Conservation (phyloP, 2,329 filamentous ascomycete species). For the Meredithiella fracta region DNA sequence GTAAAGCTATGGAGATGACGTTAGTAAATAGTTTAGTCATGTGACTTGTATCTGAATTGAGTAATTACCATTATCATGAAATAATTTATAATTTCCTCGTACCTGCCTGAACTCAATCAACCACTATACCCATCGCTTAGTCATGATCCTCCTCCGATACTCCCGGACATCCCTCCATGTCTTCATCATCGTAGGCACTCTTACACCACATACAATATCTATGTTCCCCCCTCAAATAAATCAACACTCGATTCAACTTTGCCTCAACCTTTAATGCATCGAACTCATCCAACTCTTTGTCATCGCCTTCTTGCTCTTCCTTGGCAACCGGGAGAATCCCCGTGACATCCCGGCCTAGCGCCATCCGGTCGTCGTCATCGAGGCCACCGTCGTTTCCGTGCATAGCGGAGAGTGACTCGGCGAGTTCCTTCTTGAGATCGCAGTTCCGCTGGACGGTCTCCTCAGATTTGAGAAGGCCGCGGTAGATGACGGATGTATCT, state of each 20-base stretch:
- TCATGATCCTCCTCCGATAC: slow-evolving; percentile 69
- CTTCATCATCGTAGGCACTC: slow-evolving; percentile 52
- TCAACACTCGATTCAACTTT: slow-evolving; percentile 48
- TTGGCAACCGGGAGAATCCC: slow-evolving; percentile 47
- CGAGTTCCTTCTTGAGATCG: slow-evolving; percentile 47
- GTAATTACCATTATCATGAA: not conserved
- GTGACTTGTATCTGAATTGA: not conserved
- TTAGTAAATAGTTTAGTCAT: not conserved
- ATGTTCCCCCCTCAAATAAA: slow-evolving; percentile 52
- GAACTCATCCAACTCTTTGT: slow-evolving; percentile 66
- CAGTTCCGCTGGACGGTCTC: slow-evolving; percentile 54
- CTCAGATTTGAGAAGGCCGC: slow-evolving; percentile 53
- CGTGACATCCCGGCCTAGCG: slow-evolving; percentile 42
- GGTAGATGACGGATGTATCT: slow-evolving; percentile 59
- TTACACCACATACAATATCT: slow-evolving; percentile 97
- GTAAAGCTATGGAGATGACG: not conserved
- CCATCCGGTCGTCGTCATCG: slow-evolving; percentile 55
- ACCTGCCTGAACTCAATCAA: not conserved
- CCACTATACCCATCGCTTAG: slow-evolving; percentile 15
- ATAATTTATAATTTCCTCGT: not conserved
- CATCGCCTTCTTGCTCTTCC: slow-evolving; percentile 59
- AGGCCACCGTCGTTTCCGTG: slow-evolving; percentile 22
- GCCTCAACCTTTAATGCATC: slow-evolving; percentile 51
- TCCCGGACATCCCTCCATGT: slow-evolving; percentile 81
- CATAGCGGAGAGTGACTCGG: slow-evolving; percentile 39